These are phyloP conservation scores for Pichia sp. DNA, from an alignment of 1,139 yeast species.

Conservation along the genomic window DNA sequence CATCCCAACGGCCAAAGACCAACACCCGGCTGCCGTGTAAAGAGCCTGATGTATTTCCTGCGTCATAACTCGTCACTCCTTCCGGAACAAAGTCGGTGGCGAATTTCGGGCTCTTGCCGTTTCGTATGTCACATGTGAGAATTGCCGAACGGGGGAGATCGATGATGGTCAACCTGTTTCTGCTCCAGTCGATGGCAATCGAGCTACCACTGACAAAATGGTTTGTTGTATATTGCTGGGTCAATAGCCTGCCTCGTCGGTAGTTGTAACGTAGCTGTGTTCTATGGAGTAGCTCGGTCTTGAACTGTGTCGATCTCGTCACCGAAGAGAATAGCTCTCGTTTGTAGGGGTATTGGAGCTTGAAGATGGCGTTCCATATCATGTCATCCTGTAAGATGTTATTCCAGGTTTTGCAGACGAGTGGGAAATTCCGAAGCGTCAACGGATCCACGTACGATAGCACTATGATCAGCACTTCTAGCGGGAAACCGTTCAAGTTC, in stretches of 20 bases:
- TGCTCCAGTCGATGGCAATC: conserved; percentile 15
- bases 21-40: conserved; percentile 28
- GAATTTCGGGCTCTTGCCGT: conserved; percentile 13
- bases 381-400: conserved; percentile 50
- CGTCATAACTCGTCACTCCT: conserved; percentile 28
- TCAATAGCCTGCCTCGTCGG: conserved; percentile 48
- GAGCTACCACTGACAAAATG: conserved; percentile 2
- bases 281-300: conserved; percentile 52
- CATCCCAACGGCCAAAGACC: conserved; percentile 44
- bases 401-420: conserved; percentile 54
- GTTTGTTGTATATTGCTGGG: conserved; percentile 16
- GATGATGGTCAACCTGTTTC: conserved; percentile 14
- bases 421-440: conserved; percentile 45
- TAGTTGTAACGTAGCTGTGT: conserved; percentile 28
- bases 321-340: conserved; percentile 47
- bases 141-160: conserved; percentile 16
- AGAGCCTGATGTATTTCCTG: conserved; percentile 18
- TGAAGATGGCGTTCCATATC: conserved; percentile 59
- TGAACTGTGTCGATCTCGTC: conserved; percentile 50
- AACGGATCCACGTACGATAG: conserved; percentile 55
- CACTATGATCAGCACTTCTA: conserved; percentile 52
- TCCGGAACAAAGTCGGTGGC: conserved; percentile 24
- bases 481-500: conserved; percentile 40
- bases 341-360: conserved; percentile 39
- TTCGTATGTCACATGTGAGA: conserved; percentile 15